Evolutionary conservation across 23 red algal genomes (phyloP).

Genomic region (Gracilaria caudata): DNA sequence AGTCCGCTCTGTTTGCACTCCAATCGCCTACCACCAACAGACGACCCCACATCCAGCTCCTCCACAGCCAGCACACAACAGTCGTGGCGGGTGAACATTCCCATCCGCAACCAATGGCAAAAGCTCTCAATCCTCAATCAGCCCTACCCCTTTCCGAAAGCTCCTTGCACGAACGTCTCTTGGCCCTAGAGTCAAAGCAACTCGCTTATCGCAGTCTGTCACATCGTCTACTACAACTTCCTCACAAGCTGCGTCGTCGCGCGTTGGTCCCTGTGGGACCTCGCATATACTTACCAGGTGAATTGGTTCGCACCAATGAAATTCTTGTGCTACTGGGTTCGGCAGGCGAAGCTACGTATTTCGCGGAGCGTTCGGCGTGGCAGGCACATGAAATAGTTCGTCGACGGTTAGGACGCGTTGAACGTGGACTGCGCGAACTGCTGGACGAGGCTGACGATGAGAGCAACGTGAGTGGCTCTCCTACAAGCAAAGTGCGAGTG

Average conservation of each 20-base stretch:
- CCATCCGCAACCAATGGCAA: background rate
- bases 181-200: constrained; percentile 23
- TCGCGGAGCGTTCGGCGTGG: constrained; percentile 50
- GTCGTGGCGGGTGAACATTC: background rate
- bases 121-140: constrained; percentile 15
- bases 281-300: constrained; percentile 34
- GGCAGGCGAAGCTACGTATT: constrained; percentile 35
- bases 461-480: background rate
- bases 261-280: constrained; percentile 48
- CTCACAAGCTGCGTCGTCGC: constrained; percentile 11
- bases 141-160: background rate
- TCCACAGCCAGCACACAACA: background rate
- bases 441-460: background rate
- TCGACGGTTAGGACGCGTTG: constrained; percentile 18
- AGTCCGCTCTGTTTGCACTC: no score
- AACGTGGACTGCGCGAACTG: constrained; percentile 6
- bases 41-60: background rate
- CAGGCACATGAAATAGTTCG: constrained; percentile 55
- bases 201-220: constrained; percentile 28
- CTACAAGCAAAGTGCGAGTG: background rate
- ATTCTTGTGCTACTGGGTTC: constrained; percentile 41
- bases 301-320: constrained; percentile 46
- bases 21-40: background rate
- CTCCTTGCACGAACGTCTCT: constrained; percentile 24
- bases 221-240: constrained; percentile 29